A percentile compares a stretch with the other conserved stretches of the same genome.
phyloP scores from a whole-genome alignment of 352 stramenopile species.

The Pythium biforme region DNA sequence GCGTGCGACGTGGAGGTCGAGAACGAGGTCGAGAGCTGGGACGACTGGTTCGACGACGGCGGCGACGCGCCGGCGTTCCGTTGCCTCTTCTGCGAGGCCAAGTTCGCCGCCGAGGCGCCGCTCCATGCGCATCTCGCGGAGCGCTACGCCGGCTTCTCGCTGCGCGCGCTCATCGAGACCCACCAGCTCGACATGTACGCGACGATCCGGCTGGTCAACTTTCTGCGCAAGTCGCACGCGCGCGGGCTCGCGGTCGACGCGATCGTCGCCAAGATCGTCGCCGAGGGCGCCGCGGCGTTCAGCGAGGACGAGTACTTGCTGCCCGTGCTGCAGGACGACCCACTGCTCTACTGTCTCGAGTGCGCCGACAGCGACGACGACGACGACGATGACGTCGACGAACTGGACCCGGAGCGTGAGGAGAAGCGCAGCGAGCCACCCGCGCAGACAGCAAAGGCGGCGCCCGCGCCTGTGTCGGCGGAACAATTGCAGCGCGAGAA shows the following conservation, averaged over 20 bases:
- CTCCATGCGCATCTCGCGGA: constrained; percentile 61
- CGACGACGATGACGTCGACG: constrained; percentile 26
- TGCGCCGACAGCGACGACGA: constrained; percentile 56
- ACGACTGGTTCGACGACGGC: constrained; percentile 83
- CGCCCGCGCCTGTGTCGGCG: constrained; percentile 32
- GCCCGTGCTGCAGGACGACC: constrained; percentile 72
- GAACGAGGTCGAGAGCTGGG: constrained; percentile 60
- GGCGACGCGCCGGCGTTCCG: constrained; percentile 39
- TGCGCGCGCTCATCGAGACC: constrained; percentile 46
- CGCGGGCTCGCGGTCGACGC: constrained; percentile 35
- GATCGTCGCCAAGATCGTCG: constrained; percentile 46
- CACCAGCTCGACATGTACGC: constrained; percentile 73
- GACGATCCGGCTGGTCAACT: constrained; percentile 82
- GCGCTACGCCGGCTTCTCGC: constrained; percentile 57
- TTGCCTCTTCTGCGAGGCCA: constrained; percentile 68
- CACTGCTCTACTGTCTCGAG: constrained; percentile 81
- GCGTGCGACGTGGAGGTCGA: constrained; percentile 17
- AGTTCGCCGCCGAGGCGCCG: constrained; percentile 41
- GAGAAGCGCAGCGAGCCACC: constrained; percentile 38
- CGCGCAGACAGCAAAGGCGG: neutral
- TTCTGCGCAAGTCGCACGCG: constrained; percentile 48
- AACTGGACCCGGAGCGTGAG: constrained; percentile 23
- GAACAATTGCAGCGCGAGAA: constrained; percentile 59
- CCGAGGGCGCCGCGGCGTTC: constrained; percentile 49
- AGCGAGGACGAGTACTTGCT: constrained; percentile 72